Percentiles rank a stretch among this genome's conserved stretches.
Conservation (phyloP, 108 stramenopile species). For the Pseudonitzschia multiseries region DNA sequence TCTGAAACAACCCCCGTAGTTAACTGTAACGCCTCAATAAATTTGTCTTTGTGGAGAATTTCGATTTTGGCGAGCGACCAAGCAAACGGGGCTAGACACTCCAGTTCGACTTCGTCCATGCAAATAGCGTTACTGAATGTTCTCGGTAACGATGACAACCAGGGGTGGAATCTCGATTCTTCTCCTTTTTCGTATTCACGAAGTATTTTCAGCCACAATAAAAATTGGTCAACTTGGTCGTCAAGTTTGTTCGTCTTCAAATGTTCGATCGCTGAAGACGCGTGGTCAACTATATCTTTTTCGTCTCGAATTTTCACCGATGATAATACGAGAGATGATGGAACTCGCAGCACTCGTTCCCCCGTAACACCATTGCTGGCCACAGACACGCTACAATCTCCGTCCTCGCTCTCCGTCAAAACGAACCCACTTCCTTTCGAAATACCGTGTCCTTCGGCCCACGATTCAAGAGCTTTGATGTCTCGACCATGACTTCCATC, state of each 20-base stretch:
- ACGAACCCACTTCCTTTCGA: background rate
- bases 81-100: constrained; percentile 38
- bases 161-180: constrained; percentile 46
- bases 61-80: constrained; percentile 31
- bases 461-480: constrained; percentile 13
- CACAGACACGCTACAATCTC: constrained; percentile 10
- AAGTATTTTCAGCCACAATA: constrained; percentile 52
- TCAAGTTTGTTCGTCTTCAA: constrained; percentile 9
- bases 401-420: background rate
- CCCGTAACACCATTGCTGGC: constrained; percentile 16
- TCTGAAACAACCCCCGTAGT: background rate
- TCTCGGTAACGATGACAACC: constrained; percentile 52
- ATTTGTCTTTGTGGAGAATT: constrained; percentile 17
- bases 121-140: constrained; percentile 48
- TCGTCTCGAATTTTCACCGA: constrained; percentile 24
- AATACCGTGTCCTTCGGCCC: constrained; percentile 4
- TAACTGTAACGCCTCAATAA: constrained; percentile 21
- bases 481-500: background rate
- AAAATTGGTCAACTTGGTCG: constrained; percentile 33
- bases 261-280: constrained; percentile 12
- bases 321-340: constrained; percentile 31
- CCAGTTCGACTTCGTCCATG: constrained; percentile 43
- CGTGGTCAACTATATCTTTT: constrained; percentile 5
- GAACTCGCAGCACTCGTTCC: constrained; percentile 24
- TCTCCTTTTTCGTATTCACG: constrained; percentile 53